These are phyloP conservation scores for Sistotremastrum niveocremeum DNA, from an alignment of 768 basidiomycete species.

Conservation along the genomic window DNA sequence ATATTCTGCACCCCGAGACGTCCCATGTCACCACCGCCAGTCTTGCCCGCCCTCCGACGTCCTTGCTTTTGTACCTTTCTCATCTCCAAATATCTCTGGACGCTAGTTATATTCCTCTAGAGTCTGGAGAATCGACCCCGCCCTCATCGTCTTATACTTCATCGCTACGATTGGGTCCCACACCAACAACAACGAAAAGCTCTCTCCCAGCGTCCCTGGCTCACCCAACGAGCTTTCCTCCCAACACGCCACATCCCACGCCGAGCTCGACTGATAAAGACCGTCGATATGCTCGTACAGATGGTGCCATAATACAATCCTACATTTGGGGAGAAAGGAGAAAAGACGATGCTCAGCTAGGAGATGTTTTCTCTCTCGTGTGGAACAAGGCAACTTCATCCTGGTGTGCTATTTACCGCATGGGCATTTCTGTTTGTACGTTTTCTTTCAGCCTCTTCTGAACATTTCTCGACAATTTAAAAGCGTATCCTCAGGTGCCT, in stretches of 20 bases:
- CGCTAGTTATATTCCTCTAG: conserved; percentile 60
- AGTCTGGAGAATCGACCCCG: conserved; percentile 19
- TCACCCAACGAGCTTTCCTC: conserved; percentile 62
- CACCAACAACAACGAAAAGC: conserved; percentile 32
- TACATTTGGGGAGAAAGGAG: conserved; percentile 60
- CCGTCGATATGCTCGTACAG: conserved; percentile 59
- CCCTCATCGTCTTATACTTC: conserved; percentile 26
- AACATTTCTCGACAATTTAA: neutral
- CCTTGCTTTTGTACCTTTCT: conserved; percentile 45
- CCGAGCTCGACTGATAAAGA: conserved; percentile 64
- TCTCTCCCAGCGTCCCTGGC: conserved; percentile 19
- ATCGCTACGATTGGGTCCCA: conserved; percentile 29
- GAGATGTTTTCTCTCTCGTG: conserved; percentile 57
- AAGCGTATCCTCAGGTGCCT: conserved; percentile 63
- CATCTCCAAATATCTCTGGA: conserved; percentile 71
- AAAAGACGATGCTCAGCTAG: conserved; percentile 10
- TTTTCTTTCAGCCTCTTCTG: conserved; percentile 4
- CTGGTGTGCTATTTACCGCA: conserved; percentile 74
- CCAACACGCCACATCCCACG: conserved; percentile 73
- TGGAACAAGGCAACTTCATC: conserved; percentile 29
- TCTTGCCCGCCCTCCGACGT: conserved; percentile 19
- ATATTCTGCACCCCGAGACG: conserved; percentile 10
- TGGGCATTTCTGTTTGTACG: conserved; percentile 72
- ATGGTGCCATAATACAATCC: conserved; percentile 61
- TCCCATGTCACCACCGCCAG: conserved; percentile 18